phyloP scores from a whole-genome alignment of 1,284 basidiomycete genomes.

The Cryptococcus sp. region DNA sequence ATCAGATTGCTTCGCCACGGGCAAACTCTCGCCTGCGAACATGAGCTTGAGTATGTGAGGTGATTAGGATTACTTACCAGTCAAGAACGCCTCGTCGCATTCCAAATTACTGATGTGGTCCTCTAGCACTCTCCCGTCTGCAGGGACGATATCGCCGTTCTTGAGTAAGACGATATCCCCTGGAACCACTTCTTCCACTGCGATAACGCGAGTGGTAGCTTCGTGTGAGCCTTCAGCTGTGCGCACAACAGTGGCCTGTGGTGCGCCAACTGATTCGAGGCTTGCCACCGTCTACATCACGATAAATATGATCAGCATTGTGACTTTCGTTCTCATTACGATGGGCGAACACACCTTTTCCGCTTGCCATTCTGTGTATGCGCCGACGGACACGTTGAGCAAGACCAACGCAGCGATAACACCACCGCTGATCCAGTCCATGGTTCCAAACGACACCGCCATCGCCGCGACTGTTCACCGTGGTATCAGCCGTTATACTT shows the following conservation, averaged over 20 bases:
- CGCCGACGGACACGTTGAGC: conserved; percentile 58
- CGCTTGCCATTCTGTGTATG: conserved; percentile 54
- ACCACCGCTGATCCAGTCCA: conserved; percentile 66
- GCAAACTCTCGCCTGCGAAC: conserved; percentile 55
- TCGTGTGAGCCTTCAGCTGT: conserved; percentile 19
- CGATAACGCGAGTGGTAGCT: conserved; percentile 56
- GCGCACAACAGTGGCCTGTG: conserved; percentile 64
- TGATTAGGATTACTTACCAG: conserved; percentile 58
- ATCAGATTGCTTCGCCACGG: conserved; percentile 62
- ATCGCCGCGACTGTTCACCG: conserved; percentile 60
- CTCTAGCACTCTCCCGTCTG: conserved; percentile 59
- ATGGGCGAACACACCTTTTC: conserved; percentile 42
- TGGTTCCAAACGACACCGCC: conserved; percentile 65
- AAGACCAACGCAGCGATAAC: conserved; percentile 66
- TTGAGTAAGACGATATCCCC: conserved; percentile 64
- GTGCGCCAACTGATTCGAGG: conserved; percentile 57
- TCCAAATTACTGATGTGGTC: conserved; percentile 58
- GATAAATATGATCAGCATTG: not conserved
- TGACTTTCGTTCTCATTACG: not conserved
- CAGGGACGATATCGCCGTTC: conserved; percentile 64
- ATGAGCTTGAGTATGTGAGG: too few species aligned
- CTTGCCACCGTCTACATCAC: conserved; percentile 50
- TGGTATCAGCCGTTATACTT: conserved; percentile 32
- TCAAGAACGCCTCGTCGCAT: conserved; percentile 68
- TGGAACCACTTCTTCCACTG: conserved; percentile 64